Percentiles rank a stretch among this genome's conserved stretches.
phyloP scores from a whole-genome alignment of 2,329 filamentous ascomycete genomes.

The Arthrobotrys sinensis region DNA sequence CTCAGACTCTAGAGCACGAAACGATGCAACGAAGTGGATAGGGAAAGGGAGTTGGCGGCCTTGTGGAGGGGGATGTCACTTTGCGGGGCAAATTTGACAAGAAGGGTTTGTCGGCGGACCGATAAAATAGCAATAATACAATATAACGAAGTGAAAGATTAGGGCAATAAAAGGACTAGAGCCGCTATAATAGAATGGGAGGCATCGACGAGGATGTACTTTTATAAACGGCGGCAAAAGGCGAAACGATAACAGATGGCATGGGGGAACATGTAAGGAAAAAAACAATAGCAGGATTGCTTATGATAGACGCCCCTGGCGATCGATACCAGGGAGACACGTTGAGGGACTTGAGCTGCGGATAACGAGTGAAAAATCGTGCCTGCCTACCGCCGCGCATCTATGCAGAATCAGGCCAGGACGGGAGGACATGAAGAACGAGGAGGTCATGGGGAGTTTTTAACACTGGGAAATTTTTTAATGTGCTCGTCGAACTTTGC shows the following conservation, averaged over 20 bases:
- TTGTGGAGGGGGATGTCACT: neutral
- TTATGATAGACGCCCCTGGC: conserved; percentile 36
- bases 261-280: neutral
- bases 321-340: conserved; percentile 29
- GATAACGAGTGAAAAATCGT: conserved; percentile 3
- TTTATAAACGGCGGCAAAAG: neutral
- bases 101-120: conserved; percentile 14
- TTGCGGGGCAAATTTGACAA: conserved; percentile 15
- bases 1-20: neutral
- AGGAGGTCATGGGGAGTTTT: neutral
- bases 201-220: neutral
- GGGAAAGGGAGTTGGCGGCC: neutral
- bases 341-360: conserved; percentile 32
- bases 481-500: conserved; percentile 41
- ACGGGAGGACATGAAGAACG: neutral
- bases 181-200: neutral
- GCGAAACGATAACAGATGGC: neutral
- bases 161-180: conserved; percentile 14
- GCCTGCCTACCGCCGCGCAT: conserved; percentile 12
- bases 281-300: conserved; percentile 7
- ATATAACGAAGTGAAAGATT: conserved; percentile 4
- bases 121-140: conserved; percentile 20
- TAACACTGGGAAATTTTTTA: conserved; percentile 13
- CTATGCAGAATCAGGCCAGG: conserved; percentile 15
- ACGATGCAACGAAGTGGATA: neutral